Evolutionary conservation across 306 rosid species (phyloP).

Genomic region (Quercus engelmannii): DNA sequence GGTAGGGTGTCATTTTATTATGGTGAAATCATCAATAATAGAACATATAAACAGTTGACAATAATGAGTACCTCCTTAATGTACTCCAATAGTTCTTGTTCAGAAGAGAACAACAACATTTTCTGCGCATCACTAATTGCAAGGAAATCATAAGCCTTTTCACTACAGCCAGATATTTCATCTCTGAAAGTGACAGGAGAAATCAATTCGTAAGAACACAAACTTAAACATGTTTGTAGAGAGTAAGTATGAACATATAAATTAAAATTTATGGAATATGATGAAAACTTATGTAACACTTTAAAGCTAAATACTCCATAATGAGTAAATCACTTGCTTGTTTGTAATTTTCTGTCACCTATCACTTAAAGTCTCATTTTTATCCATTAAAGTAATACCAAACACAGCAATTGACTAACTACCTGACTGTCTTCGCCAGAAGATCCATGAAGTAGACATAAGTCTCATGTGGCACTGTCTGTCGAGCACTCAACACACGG

Average conservation of each 20-base stretch:
- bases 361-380: neutral
- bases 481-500: conserved; percentile 91
- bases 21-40: neutral
- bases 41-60: neutral
- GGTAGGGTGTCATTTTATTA: too few relatives aligned
- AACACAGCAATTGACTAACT: conserved; percentile 5
- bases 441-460: conserved; percentile 95
- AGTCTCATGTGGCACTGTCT: conserved; percentile 86
- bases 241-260: neutral
- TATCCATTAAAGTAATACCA: neutral
- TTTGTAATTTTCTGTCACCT: neutral
- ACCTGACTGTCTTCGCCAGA: conserved; percentile 96
- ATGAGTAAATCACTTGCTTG: neutral
- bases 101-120: conserved; percentile 69
- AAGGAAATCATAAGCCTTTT: conserved; percentile 91
- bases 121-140: conserved; percentile 70
- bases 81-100: conserved; percentile 66
- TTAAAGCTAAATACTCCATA: neutral
- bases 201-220: conserved; percentile 16
- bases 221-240: neutral
- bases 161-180: conserved; percentile 97
- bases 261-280: neutral
- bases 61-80: conserved; percentile 56
- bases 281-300: neutral
- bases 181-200: conserved; percentile 52